These are phyloP conservation scores for Colletotrichum sp. DNA, from an alignment of 2,329 filamentous ascomycete genomes.

Conservation along the genomic window DNA sequence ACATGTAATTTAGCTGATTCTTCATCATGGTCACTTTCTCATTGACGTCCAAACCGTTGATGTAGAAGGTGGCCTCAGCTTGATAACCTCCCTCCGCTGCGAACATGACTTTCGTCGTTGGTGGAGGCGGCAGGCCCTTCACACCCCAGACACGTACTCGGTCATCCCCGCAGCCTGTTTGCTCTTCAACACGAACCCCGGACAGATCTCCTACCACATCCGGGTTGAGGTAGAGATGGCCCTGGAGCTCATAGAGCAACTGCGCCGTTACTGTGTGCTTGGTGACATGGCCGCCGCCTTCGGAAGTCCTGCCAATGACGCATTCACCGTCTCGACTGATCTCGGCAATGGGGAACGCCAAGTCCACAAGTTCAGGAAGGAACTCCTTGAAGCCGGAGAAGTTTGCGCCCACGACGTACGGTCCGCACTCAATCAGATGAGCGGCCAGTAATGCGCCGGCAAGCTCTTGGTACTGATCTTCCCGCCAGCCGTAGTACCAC, in stretches of 20 bases:
- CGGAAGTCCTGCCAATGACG: conserved; percentile 41
- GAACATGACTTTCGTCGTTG: conserved; percentile 57
- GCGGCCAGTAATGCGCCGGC: conserved; percentile 51
- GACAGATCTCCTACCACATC: conserved; percentile 49
- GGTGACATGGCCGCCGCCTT: conserved; percentile 37
- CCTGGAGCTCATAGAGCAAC: conserved; percentile 55
- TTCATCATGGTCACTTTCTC: conserved; percentile 28
- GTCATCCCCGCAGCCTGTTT: conserved; percentile 24
- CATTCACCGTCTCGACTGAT: conserved; percentile 48
- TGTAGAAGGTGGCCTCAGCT: conserved; percentile 33
- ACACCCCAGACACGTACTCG: conserved; percentile 46
- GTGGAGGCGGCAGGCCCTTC: conserved; percentile 47
- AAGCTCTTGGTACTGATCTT: conserved; percentile 48
- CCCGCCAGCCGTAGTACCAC: conserved; percentile 56
- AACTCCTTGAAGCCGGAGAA: conserved; percentile 48
- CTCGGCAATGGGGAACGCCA: conserved; percentile 56
- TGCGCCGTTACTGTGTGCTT: conserved; percentile 45
- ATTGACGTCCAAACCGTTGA: conserved; percentile 15
- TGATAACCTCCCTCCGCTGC: conserved; percentile 55
- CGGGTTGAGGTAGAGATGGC: conserved; percentile 51
- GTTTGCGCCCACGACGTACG: conserved; percentile 57
- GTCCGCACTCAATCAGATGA: conserved; percentile 56
- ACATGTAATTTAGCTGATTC: conserved; percentile 26
- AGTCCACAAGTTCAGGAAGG: conserved; percentile 31
- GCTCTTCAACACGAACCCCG: conserved; percentile 38